Evolutionary conservation across 2,329 filamentous ascomycete genomes (phyloP).

Genomic region (Diaporthe amygdali): DNA sequence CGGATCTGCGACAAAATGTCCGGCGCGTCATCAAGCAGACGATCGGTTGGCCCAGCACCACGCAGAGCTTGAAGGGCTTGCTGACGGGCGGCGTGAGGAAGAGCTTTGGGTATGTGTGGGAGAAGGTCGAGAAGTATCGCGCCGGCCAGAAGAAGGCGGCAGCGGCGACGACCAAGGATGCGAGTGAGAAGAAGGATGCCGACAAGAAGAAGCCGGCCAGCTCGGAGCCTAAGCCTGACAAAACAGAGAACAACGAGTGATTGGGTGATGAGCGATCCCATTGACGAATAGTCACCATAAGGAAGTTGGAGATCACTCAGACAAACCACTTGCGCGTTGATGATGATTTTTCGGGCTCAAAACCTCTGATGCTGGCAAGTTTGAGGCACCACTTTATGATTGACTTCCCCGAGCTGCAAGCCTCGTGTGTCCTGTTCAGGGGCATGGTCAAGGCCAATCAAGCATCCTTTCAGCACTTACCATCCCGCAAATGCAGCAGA

Average conservation of each 20-base stretch:
- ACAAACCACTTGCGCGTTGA: neutral
- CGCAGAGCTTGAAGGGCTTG: slow-evolving; percentile 83
- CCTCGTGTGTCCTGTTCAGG: neutral
- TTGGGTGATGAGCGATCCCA: neutral
- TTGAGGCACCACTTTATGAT: neutral
- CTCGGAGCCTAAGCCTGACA: neutral
- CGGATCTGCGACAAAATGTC: slow-evolving; percentile 73
- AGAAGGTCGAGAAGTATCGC: slow-evolving; percentile 76
- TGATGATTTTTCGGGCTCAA: neutral
- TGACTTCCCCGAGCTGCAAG: neutral
- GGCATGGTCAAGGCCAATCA: neutral
- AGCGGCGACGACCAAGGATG: neutral
- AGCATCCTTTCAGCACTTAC: neutral
- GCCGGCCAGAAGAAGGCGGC: slow-evolving; percentile 42
- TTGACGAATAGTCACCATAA: neutral
- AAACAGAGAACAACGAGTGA: slow-evolving; percentile 21
- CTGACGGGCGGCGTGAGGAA: slow-evolving; percentile 77
- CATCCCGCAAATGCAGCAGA: neutral
- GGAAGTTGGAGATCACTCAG: neutral
- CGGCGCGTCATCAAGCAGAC: slow-evolving; percentile 82
- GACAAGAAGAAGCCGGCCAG: neutral
- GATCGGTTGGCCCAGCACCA: slow-evolving; percentile 89
- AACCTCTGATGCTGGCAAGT: neutral
- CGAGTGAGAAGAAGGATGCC: neutral
- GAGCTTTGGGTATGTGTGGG: slow-evolving; percentile 76